These are phyloP conservation scores for Tranzscheliella williamsii DNA, from an alignment of 1,284 basidiomycete genomes.

Conservation along the genomic window DNA sequence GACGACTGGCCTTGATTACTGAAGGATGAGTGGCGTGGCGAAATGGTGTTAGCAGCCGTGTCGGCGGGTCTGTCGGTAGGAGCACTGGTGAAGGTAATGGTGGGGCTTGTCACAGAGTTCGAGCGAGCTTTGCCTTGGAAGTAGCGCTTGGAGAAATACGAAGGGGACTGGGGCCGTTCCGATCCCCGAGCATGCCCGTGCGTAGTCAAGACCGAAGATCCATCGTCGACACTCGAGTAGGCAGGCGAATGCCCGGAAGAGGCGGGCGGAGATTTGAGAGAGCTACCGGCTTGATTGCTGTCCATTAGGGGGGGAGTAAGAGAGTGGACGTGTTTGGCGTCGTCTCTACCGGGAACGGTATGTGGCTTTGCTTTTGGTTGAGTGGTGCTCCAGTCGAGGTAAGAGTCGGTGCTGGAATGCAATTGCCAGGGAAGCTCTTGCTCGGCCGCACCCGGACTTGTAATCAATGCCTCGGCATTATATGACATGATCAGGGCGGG, in stretches of 20 bases:
- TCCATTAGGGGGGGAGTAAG: too few species aligned
- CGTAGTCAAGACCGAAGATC: slow-evolving; percentile 13
- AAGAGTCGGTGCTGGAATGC: slow-evolving; percentile 38
- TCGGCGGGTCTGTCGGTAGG: slow-evolving; percentile 9
- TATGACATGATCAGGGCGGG: background rate
- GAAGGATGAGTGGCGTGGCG: background rate
- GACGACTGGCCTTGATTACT: too few species aligned
- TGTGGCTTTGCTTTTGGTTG: background rate
- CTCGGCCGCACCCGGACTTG: background rate
- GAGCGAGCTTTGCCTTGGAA: slow-evolving; percentile 16
- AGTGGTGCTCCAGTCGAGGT: slow-evolving; percentile 17
- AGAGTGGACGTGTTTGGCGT: background rate
- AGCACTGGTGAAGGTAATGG: slow-evolving; percentile 37
- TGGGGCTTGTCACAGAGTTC: slow-evolving; percentile 22
- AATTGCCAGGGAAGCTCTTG: slow-evolving; percentile 11
- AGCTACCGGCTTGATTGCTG: slow-evolving; percentile 3
- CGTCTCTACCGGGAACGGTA: background rate
- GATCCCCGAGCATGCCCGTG: slow-evolving; percentile 21
- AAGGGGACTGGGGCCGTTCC: slow-evolving; percentile 25
- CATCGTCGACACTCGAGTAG: slow-evolving; percentile 6
- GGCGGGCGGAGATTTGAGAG: slow-evolving; percentile 1
- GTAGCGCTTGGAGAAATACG: slow-evolving; percentile 35
- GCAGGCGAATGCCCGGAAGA: slow-evolving; percentile 5
- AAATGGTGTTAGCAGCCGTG: background rate
- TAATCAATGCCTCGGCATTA: background rate